A percentile compares a stretch with the other conserved stretches of the same genome.
These are phyloP conservation scores for Kodamaea kaohsiungensis DNA, from an alignment of 805 yeast species.

Conservation along the genomic window DNA sequence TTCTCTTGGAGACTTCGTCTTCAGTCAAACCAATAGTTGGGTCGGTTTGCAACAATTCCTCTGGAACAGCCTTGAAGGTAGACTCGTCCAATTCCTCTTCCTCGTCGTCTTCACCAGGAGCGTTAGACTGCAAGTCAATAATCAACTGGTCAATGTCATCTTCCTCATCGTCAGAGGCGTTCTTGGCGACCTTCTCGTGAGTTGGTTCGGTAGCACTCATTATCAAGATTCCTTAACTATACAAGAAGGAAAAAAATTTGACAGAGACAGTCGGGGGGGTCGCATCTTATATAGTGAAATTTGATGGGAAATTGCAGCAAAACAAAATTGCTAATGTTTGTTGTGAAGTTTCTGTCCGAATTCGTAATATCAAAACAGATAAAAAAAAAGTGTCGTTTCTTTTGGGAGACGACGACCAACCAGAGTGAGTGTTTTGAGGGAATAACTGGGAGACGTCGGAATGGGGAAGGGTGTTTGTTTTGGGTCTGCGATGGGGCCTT, in stretches of 20 bases:
- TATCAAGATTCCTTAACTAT: constrained; percentile 2
- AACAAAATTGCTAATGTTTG: constrained; percentile 5
- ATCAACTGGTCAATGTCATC: constrained; percentile 65
- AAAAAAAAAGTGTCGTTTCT: neutral
- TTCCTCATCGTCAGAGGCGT: constrained; percentile 54
- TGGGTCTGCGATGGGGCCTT: neutral
- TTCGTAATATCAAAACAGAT: neutral
- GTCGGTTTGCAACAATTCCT: constrained; percentile 80
- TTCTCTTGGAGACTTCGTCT: constrained; percentile 78
- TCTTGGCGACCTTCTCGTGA: constrained; percentile 51
- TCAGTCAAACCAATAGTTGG: constrained; percentile 72
- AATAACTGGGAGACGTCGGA: neutral
- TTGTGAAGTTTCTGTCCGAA: neutral
- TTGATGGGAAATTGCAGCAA: constrained; percentile 7
- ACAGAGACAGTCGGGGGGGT: constrained; percentile 1
- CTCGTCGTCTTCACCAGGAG: constrained; percentile 33
- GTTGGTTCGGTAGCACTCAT: constrained; percentile 53
- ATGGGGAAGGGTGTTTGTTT: neutral
- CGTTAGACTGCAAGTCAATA: constrained; percentile 75
- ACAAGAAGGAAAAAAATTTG: neutral
- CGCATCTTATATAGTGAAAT: constrained; percentile 6
- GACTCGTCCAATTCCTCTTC: constrained; percentile 35
- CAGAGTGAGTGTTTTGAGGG: constrained; percentile 1
- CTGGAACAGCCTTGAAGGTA: constrained; percentile 73
- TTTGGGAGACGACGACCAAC: constrained; percentile 1